Conservation (phyloP, 352 stramenopile genomes). For the Pythium myriotylum region DNA sequence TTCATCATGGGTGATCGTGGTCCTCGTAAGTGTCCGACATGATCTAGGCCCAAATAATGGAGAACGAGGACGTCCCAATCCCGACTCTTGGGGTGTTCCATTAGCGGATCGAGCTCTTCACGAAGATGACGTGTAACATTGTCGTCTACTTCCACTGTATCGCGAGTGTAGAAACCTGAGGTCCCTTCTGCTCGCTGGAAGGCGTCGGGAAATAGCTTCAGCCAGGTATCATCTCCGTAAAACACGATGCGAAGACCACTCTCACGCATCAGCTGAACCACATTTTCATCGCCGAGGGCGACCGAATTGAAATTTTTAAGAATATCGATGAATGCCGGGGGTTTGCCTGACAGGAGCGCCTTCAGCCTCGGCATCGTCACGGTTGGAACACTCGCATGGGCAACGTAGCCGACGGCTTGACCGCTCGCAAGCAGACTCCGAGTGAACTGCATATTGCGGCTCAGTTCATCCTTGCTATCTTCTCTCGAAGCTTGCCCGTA, state of each 20-base stretch:
- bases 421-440: conserved; percentile 48
- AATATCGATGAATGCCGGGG: conserved; percentile 89
- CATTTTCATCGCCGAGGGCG: conserved; percentile 72
- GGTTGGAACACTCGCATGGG: conserved; percentile 80
- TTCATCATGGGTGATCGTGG: conserved; percentile 78
- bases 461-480: conserved; percentile 43
- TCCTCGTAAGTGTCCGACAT: conserved; percentile 81
- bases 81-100: conserved; percentile 56
- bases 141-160: conserved; percentile 84
- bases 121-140: conserved; percentile 87
- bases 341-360: conserved; percentile 81
- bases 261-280: conserved; percentile 57
- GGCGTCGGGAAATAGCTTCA: conserved; percentile 78
- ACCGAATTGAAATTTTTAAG: conserved; percentile 91
- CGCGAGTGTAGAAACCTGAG: conserved; percentile 87
- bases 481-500: conserved; percentile 10
- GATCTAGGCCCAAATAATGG: conserved; percentile 88
- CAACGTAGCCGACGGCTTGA: conserved; percentile 69
- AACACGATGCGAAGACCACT: conserved; percentile 73
- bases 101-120: conserved; percentile 81
- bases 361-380: conserved; percentile 91
- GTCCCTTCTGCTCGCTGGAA: conserved; percentile 81
- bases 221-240: conserved; percentile 91
- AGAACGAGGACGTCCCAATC: conserved; percentile 89
- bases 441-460: conserved; percentile 71